Percentiles rank a stretch among this genome's conserved stretches.
These are phyloP conservation scores for Leccinum subtestaceum DNA, from an alignment of 768 basidiomycete species.

Conservation along the genomic window DNA sequence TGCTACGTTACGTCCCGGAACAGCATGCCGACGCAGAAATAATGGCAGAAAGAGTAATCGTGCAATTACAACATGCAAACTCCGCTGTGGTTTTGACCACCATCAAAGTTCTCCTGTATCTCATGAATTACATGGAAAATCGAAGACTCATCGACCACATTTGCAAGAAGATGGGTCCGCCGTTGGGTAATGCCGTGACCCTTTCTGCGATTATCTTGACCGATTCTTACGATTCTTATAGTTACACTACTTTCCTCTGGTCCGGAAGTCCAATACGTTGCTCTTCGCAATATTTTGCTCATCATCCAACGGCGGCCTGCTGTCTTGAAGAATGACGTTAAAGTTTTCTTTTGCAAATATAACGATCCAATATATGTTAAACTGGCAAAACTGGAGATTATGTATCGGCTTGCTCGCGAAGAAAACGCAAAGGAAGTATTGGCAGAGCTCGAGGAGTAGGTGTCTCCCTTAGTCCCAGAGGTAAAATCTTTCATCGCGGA, in stretches of 20 bases:
- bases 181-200: slow-evolving; percentile 59
- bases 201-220: not conserved
- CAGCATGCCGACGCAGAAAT: slow-evolving; percentile 84
- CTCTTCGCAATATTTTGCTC: slow-evolving; percentile 91
- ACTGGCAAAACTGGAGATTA: slow-evolving; percentile 96
- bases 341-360: slow-evolving; percentile 99
- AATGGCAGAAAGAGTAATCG: slow-evolving; percentile 92
- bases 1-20: slow-evolving; percentile 93
- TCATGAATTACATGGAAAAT: slow-evolving; percentile 99
- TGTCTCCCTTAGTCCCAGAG: not conserved
- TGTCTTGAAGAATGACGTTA: slow-evolving; percentile 95
- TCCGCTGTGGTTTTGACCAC: slow-evolving; percentile 99
- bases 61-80: slow-evolving; percentile 96
- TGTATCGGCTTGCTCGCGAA: slow-evolving; percentile 95
- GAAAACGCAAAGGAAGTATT: slow-evolving; percentile 92
- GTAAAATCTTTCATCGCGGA: not conserved
- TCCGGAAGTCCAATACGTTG: slow-evolving; percentile 98
- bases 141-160: slow-evolving; percentile 81
- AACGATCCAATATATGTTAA: slow-evolving; percentile 99
- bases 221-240: slow-evolving; percentile 31
- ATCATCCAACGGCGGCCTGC: slow-evolving; percentile 94
- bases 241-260: slow-evolving; percentile 96
- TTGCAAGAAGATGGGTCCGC: slow-evolving; percentile 98
- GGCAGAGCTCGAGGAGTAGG: slow-evolving; percentile 91
- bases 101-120: slow-evolving; percentile 90